Evolutionary conservation across 345 rosid species (phyloP).

Genomic region (Eucalyptus cloeziana): DNA sequence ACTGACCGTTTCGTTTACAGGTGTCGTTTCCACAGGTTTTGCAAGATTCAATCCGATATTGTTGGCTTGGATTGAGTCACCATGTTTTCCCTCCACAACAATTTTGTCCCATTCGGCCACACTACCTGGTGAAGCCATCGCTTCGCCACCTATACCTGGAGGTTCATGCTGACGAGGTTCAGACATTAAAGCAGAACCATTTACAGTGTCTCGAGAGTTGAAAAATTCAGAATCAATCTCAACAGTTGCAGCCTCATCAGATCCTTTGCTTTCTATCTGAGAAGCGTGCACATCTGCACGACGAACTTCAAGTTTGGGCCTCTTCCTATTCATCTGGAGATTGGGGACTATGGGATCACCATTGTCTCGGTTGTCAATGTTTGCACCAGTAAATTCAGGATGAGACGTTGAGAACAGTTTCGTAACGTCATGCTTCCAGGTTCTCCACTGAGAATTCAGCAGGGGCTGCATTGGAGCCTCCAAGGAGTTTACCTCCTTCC

Average conservation of each 20-base stretch:
- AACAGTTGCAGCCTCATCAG: constrained; percentile 23
- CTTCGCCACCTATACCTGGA: neutral
- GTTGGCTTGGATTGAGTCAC: constrained; percentile 13
- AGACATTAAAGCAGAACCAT: constrained; percentile 13
- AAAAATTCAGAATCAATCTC: constrained; percentile 54
- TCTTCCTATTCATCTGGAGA: constrained; percentile 54
- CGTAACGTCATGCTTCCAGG: constrained; percentile 91
- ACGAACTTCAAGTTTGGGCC: constrained; percentile 91
- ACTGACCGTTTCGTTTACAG: constrained; percentile 15
- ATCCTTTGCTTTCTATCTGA: constrained; percentile 33
- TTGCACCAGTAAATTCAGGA: constrained; percentile 20
- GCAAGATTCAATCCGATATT: constrained; percentile 14
- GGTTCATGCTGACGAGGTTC: constrained; percentile 6
- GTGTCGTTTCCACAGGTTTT: constrained; percentile 19
- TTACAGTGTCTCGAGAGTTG: constrained; percentile 21
- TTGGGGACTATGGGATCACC: constrained; percentile 25
- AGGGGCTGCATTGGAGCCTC: constrained; percentile 56
- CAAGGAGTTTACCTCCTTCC: constrained; percentile 74
- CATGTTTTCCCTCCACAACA: constrained; percentile 46
- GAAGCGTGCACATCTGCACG: constrained; percentile 71
- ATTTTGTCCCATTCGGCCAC: constrained; percentile 67
- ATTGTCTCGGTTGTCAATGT: constrained; percentile 23
- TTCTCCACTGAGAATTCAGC: constrained; percentile 87
- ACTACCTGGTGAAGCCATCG: constrained; percentile 3
- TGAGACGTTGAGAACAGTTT: constrained; percentile 72